A percentile compares a stretch with the other conserved stretches of the same genome.
These are phyloP conservation scores for Dendrostoma leiphaemia DNA, from an alignment of 2,329 filamentous ascomycete genomes.

Conservation along the genomic window DNA sequence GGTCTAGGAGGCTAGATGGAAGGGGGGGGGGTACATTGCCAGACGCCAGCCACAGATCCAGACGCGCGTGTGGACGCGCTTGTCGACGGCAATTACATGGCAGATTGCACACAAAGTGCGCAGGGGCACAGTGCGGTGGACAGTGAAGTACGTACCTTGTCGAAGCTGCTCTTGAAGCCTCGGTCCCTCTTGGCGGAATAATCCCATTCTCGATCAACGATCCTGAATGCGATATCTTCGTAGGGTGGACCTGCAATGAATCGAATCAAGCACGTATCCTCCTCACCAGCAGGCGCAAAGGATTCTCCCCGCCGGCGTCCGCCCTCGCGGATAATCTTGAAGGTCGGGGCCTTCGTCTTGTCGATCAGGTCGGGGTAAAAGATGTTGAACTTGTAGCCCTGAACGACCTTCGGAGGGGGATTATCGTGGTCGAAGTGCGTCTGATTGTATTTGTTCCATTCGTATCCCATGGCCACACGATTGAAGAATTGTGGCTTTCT, in stretches of 20 bases:
- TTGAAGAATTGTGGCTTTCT: constrained; percentile 97
- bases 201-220: constrained; percentile 98
- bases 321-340: constrained; percentile 91
- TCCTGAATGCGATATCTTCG: constrained; percentile 93
- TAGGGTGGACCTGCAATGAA: constrained; percentile 96
- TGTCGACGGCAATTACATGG: neutral
- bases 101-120: neutral
- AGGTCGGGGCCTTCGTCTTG: constrained; percentile 90
- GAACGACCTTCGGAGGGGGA: constrained; percentile 94
- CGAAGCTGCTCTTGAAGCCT: constrained; percentile 94
- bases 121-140: constrained; percentile 19
- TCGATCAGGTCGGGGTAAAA: constrained; percentile 98
- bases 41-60: too few species aligned
- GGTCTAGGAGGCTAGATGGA: too few species aligned
- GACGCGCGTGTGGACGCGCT: neutral
- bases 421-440: constrained; percentile 99
- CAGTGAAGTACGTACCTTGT: constrained; percentile 68
- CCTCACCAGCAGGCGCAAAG: constrained; percentile 88
- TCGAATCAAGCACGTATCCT: constrained; percentile 93
- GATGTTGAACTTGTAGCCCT: constrained; percentile 99
- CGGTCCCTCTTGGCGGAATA: constrained; percentile 94
- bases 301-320: constrained; percentile 88
- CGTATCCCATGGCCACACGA: constrained; percentile 96
- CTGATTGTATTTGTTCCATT: constrained; percentile 99
- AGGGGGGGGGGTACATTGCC: neutral